Conservation (phyloP, 2,329 filamentous ascomycete species). For the Trichoderma sp. region DNA sequence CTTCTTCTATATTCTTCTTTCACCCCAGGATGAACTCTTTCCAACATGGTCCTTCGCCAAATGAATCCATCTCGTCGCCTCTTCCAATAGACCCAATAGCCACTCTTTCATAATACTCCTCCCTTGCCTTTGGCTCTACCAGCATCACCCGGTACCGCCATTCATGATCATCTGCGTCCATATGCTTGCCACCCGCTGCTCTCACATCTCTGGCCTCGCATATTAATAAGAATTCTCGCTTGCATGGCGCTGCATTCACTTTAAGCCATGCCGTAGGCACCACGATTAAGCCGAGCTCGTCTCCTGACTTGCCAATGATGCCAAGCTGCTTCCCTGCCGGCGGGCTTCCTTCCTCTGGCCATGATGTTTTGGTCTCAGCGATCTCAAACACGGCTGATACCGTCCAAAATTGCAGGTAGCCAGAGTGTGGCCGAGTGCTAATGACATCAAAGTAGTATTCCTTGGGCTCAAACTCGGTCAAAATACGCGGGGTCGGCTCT, state of each 20-base stretch:
- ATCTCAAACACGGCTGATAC: background rate
- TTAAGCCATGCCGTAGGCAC: background rate
- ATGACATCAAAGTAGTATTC: background rate
- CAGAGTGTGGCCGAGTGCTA: background rate
- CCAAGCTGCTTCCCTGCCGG: background rate
- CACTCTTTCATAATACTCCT: background rate
- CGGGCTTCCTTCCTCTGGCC: background rate
- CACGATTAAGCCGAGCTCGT: background rate
- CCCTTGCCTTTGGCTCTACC: background rate
- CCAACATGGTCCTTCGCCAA: background rate
- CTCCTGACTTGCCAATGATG: background rate
- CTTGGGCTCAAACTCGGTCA: background rate
- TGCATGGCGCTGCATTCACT: background rate
- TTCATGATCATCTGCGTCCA: background rate
- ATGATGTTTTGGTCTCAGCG: background rate
- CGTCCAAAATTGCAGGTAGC: constrained; percentile 1
- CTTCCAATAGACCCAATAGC: background rate
- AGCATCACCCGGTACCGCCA: constrained; percentile 2
- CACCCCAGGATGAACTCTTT: background rate
- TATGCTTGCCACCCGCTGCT: background rate
- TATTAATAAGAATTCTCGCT: background rate
- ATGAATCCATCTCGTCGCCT: background rate
- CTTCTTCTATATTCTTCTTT: background rate
- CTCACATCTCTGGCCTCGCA: background rate
- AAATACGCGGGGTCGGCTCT: background rate